Evolutionary conservation across 805 yeast genomes (phyloP), one percentile per base, ranked within the genome.

Genomic region (Barnettozyma sp.): DNA sequence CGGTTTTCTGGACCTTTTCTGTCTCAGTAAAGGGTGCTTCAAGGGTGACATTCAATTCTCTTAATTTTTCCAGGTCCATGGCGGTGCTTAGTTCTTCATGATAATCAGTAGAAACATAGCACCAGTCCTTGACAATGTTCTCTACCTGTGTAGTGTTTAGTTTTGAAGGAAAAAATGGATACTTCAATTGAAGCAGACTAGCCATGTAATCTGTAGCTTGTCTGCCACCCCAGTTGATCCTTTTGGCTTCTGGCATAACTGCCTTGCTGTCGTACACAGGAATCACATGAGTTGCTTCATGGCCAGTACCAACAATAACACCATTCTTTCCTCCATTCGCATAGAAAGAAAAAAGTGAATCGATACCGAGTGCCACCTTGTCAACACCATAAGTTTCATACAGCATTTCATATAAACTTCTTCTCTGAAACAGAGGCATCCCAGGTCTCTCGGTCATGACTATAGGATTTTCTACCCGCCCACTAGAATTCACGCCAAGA

Each of bases 171-270:
- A 88, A 92, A 48, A 76, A 81, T 1, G 98, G 97, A 58, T 92
- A 92, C 56, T 92, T 92, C 51, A 92, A 65, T 2, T 77, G 68
- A 33, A 92, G 59, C 23, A 81, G 68, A 45, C 67, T 71, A 39
- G 69, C 71, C 52, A 92, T 55, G 47, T 70, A 88, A 26, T 70
- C 74, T 21, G 70, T 73, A 1, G 88, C 71, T 29, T 74, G 82
- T 42, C 74, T 73, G 9, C 96, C 97, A 41, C 97, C 97, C 85
- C 92, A 85, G 53, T 85, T 86, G 25, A 92, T 74, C 50, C 97
- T 67, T 50, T 86, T 87, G 7, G 87, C 65, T 39, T 78, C 80
- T 19, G 71, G 62, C 36, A 85, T 56, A 3, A 78, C 45, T 0
- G 94, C 88, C 36, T 64, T 63, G 1, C 87, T 86, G n/a, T 73